phyloP scores from a whole-genome alignment of 2,329 filamentous ascomycete genomes.

The Pseudopyricularia javanii region DNA sequence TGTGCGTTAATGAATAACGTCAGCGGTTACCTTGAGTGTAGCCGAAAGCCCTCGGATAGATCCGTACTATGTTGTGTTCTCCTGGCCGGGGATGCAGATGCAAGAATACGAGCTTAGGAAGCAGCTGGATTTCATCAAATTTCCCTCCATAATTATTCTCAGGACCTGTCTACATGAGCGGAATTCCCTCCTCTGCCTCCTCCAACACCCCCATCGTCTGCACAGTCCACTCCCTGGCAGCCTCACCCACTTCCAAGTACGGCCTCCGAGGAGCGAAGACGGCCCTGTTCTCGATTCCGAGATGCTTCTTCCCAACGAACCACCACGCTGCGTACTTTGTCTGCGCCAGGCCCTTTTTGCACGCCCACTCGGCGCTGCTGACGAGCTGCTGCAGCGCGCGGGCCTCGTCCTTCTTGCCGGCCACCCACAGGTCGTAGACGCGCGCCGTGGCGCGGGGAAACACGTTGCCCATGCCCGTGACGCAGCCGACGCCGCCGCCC shows the following conservation, averaged over 20 bases:
- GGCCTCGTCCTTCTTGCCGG: conserved; percentile 23
- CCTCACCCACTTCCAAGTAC: conserved; percentile 23
- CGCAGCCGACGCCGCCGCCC: conserved; percentile 45
- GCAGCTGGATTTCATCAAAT: too few relatives aligned
- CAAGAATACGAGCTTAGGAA: too few relatives aligned
- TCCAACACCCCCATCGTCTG: conserved; percentile 25
- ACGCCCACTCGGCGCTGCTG: conserved; percentile 35
- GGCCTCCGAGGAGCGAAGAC: conserved; percentile 29
- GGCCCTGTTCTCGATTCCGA: conserved; percentile 21
- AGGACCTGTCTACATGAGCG: too few relatives aligned
- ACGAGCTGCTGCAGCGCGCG: conserved; percentile 26
- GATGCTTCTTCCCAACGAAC: conserved; percentile 21
- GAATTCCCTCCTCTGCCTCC: conserved; percentile 14
- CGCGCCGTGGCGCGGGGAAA: conserved; percentile 42
- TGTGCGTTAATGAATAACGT: too few relatives aligned
- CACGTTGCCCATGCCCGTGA: conserved; percentile 51
- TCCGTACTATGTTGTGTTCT: too few relatives aligned
- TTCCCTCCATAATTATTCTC: too few relatives aligned
- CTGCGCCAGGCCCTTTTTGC: conserved; percentile 33
- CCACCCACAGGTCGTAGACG: conserved; percentile 44
- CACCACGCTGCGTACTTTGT: conserved; percentile 33
- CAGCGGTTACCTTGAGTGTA: too few relatives aligned
- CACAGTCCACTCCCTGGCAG: conserved; percentile 27
- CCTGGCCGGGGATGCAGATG: too few relatives aligned
- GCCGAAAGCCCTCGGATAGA: too few relatives aligned